These are phyloP conservation scores for Cochlearia excelsa DNA, from an alignment of 345 rosid genomes.

Conservation along the genomic window DNA sequence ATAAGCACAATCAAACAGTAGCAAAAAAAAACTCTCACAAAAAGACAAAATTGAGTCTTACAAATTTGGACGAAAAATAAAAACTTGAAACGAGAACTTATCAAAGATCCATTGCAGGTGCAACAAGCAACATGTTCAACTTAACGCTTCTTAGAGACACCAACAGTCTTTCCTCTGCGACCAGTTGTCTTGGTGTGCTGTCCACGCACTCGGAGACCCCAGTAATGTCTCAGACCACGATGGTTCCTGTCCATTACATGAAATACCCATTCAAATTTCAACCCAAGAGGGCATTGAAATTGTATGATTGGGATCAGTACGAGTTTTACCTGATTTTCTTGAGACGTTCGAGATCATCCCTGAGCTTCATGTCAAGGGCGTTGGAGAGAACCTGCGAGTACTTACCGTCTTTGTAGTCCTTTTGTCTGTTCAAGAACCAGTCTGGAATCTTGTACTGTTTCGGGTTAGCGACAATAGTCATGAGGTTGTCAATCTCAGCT, in stretches of 20 bases:
- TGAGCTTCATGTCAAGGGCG: conserved; percentile 90
- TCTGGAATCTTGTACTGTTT: conserved; percentile 89
- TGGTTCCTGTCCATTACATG: conserved; percentile 53
- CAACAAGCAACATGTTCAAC: conserved; percentile 10
- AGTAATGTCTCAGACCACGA: conserved; percentile 96
- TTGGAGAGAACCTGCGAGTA: conserved; percentile 87
- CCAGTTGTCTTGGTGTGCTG: conserved; percentile 99
- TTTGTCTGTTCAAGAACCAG: conserved; percentile 91
- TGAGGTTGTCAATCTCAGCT: conserved; percentile 81
- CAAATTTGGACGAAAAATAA: background rate
- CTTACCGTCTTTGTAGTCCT: conserved; percentile 90
- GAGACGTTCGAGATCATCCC: conserved; percentile 91
- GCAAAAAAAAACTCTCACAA: background rate
- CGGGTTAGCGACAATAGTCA: conserved; percentile 83
- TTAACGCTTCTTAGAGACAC: conserved; percentile 83
- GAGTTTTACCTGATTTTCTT: conserved; percentile 72
- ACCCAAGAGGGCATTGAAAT: no score
- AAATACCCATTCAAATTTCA: no score
- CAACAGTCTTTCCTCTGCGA: conserved; percentile 92
- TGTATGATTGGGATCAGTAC: background rate
- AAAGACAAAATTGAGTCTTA: background rate
- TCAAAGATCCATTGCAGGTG: background rate
- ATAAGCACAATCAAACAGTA: no score
- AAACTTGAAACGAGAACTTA: background rate
- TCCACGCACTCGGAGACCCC: conserved; percentile 98